Evolutionary conservation across 176 grass and related monocot genomes (phyloP).

Genomic region (Typha latifolia): DNA sequence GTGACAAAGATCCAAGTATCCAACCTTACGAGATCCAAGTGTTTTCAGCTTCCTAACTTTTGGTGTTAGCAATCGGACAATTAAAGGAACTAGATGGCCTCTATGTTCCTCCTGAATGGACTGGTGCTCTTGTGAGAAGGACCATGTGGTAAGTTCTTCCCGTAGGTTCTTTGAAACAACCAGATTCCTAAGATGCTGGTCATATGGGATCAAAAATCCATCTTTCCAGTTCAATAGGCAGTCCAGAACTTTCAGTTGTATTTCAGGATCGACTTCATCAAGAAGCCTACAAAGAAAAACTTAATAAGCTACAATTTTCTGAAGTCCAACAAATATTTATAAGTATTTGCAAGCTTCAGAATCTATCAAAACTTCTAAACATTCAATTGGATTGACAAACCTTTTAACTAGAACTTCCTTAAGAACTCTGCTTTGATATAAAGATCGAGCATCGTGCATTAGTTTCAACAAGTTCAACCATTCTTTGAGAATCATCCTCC

Average conservation of each 20-base stretch:
- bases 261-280: slow-evolving; percentile 68
- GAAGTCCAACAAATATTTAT: slow-evolving; percentile 11
- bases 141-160: slow-evolving; percentile 88
- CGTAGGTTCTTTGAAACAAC: slow-evolving; percentile 56
- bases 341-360: background rate
- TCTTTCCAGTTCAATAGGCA: slow-evolving; percentile 90
- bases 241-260: slow-evolving; percentile 80
- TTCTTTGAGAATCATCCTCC: slow-evolving; percentile 83
- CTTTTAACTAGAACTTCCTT: slow-evolving; percentile 71
- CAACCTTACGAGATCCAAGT: slow-evolving; percentile 88
- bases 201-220: slow-evolving; percentile 52
- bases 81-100: slow-evolving; percentile 50
- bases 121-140: slow-evolving; percentile 60
- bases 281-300: slow-evolving; percentile 54
- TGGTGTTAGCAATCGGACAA: slow-evolving; percentile 71
- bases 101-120: slow-evolving; percentile 72
- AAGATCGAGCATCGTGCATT: slow-evolving; percentile 78
- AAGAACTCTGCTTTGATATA: slow-evolving; percentile 63
- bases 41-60: slow-evolving; percentile 80
- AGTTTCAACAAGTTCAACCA: slow-evolving; percentile 72
- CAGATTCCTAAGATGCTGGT: slow-evolving; percentile 61
- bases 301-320: background rate
- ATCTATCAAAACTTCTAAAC: too few relatives aligned
- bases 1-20: background rate
- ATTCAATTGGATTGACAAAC: slow-evolving; percentile 15